Evolutionary conservation across 2,329 filamentous ascomycete genomes (phyloP).

Genomic region (Lachnellula suecica): DNA sequence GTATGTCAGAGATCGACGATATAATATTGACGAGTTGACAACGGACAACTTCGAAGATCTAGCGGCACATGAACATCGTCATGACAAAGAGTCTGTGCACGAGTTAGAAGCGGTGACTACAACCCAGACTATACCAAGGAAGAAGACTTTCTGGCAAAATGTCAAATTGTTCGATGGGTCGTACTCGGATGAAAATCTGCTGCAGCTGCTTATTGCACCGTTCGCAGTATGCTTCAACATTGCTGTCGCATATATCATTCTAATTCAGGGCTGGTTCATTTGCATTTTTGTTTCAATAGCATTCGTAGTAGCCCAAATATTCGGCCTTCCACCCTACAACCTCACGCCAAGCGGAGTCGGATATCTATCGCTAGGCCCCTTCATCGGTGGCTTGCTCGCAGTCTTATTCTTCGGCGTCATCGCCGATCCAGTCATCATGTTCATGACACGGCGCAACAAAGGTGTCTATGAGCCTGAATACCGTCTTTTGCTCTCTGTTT

Average conservation of each 20-base stretch:
- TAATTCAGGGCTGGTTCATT: slow-evolving; percentile 43
- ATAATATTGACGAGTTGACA: slow-evolving; percentile 15
- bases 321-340: slow-evolving; percentile 46
- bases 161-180: slow-evolving; percentile 37
- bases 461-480: slow-evolving; percentile 56
- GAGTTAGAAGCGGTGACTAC: background rate
- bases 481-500: slow-evolving; percentile 39
- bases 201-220: slow-evolving; percentile 41
- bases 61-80: slow-evolving; percentile 6
- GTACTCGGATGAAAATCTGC: slow-evolving; percentile 36
- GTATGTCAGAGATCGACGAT: slow-evolving; percentile 37
- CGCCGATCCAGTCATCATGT: slow-evolving; percentile 38
- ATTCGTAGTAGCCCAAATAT: slow-evolving; percentile 45
- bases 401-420: slow-evolving; percentile 33
- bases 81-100: background rate
- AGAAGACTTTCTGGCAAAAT: slow-evolving; percentile 38
- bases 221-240: slow-evolving; percentile 49
- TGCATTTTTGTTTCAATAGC: slow-evolving; percentile 43
- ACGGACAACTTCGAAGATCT: slow-evolving; percentile 10
- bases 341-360: slow-evolving; percentile 41
- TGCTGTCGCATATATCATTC: slow-evolving; percentile 48
- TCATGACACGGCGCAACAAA: slow-evolving; percentile 46
- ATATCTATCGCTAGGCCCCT: slow-evolving; percentile 41
- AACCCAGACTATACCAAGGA: slow-evolving; percentile 13
- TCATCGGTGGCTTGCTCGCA: slow-evolving; percentile 38